phyloP scores from a whole-genome alignment of 2,329 filamentous ascomycete genomes.

The Fusarium dlaminii region DNA sequence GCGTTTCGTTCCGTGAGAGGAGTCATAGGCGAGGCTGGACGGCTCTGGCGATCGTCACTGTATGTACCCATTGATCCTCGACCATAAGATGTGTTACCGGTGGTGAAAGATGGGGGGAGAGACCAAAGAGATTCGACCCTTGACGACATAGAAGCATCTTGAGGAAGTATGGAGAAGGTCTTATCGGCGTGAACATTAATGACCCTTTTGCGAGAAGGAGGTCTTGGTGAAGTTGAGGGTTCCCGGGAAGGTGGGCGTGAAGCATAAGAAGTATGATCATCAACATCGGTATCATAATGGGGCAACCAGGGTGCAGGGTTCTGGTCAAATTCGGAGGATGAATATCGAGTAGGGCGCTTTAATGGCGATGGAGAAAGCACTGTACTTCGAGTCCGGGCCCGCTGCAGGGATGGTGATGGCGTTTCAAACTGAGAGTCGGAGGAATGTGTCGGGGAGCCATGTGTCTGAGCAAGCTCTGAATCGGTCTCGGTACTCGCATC shows the following conservation, averaged over 20 bases:
- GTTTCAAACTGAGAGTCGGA: slow-evolving; percentile 37
- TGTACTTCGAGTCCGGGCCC: slow-evolving; percentile 26
- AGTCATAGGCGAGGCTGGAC: slow-evolving; percentile 60
- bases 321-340: slow-evolving; percentile 29
- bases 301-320: slow-evolving; percentile 35
- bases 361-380: slow-evolving; percentile 33
- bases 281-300: slow-evolving; percentile 31
- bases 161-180: slow-evolving; percentile 63
- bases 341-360: slow-evolving; percentile 24
- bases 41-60: slow-evolving; percentile 58
- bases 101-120: slow-evolving; percentile 55
- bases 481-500: slow-evolving; percentile 39
- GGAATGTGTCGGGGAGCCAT: slow-evolving; percentile 29
- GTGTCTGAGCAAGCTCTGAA: slow-evolving; percentile 21
- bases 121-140: slow-evolving; percentile 50
- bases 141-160: slow-evolving; percentile 45
- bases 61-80: slow-evolving; percentile 57
- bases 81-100: slow-evolving; percentile 60
- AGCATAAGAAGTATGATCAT: slow-evolving; percentile 28
- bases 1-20: slow-evolving; percentile 54
- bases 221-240: slow-evolving; percentile 40
- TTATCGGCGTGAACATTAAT: slow-evolving; percentile 66
- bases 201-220: slow-evolving; percentile 49
- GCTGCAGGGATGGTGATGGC: slow-evolving; percentile 37
- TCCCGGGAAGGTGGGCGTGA: slow-evolving; percentile 32